Base-by-base conservation (phyloP, 495 filamentous ascomycete genomes). In the Hamigera avellanea region DNA sequence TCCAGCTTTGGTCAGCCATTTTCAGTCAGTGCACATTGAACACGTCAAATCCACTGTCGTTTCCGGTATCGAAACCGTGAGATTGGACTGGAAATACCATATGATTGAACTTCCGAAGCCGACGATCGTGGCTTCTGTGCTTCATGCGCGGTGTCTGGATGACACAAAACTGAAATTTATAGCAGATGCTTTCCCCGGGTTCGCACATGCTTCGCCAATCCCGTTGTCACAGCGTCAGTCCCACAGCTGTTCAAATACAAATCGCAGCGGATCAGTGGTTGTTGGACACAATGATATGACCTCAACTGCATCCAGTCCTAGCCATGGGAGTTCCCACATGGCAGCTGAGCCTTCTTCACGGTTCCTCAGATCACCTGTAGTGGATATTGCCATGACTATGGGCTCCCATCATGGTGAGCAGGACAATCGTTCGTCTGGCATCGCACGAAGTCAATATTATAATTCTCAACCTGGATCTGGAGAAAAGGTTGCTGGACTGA, bases 41-140 rank as follows among this genome's bases (percentile, higher is more conserved):
- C 37, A 48, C 26, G 40, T 35, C 34, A 57, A 44, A 39, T 42
- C 39, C 47, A 57, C 26, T 42, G 50, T 14, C 37, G 52, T 49
- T 13, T 39, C 25, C 36, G 41, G 44, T 16, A 41, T 47, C 10
- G 32, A 40, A 16, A 23, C 39, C 17, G 39, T 50, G 33, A 38
- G 48, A 10, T 52, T 67, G 12, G 70, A 85, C 53, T 87, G 82
- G 82, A 68, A 63, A 33, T 52, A 56, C 30, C 67, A 85, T 38
- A 85, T 87, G 82, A 71, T 87, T 35, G 64, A 80, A 41, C 63
- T 81, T 16, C 76, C 80, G 1, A 71, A 76, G 43, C 37, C 59
- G 13, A 45, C 59, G 9, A 39, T 64, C 7, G 57, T 84, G 27
- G 51, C 59, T 8, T 59, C 59, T 7, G 49, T 81, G 12, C 48